phyloP scores from a whole-genome alignment of 1,284 basidiomycete genomes.

The Anthracocystis walkeri region DNA sequence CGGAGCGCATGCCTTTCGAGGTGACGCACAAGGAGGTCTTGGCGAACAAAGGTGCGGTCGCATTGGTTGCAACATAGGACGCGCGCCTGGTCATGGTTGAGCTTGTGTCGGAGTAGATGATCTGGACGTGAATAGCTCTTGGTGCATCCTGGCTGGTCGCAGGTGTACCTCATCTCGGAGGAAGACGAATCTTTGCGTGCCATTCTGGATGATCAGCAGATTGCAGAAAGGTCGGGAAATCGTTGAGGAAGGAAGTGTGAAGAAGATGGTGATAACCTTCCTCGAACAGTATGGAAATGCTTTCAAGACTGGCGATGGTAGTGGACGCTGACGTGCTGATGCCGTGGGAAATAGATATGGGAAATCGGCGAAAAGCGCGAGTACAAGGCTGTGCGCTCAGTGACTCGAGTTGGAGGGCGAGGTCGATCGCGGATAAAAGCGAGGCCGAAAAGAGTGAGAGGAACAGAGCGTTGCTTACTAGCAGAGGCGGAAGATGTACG shows the following conservation, averaged over 20 bases:
- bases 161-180: constrained; percentile 53
- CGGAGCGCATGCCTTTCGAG: constrained; percentile 54
- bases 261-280: background rate
- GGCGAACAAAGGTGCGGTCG: constrained; percentile 60
- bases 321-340: background rate
- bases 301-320: background rate
- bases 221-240: background rate
- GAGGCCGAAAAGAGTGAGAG: background rate
- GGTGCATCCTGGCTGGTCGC: constrained; percentile 53
- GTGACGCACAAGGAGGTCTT: constrained; percentile 57
- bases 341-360: background rate
- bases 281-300: background rate
- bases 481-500: background rate
- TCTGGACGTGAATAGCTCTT: constrained; percentile 59
- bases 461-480: background rate
- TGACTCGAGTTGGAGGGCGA: background rate
- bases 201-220: constrained; percentile 9
- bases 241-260: background rate
- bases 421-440: constrained; percentile 3
- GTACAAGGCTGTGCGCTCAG: background rate
- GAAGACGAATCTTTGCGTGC: constrained; percentile 39
- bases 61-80: constrained; percentile 56
- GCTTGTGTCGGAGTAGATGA: constrained; percentile 58
- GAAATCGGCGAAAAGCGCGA: constrained; percentile 3
- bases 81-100: constrained; percentile 56